Evolutionary conservation across 2,329 filamentous ascomycete genomes (phyloP).

Genomic region (Ceratocystis smalleyi): DNA sequence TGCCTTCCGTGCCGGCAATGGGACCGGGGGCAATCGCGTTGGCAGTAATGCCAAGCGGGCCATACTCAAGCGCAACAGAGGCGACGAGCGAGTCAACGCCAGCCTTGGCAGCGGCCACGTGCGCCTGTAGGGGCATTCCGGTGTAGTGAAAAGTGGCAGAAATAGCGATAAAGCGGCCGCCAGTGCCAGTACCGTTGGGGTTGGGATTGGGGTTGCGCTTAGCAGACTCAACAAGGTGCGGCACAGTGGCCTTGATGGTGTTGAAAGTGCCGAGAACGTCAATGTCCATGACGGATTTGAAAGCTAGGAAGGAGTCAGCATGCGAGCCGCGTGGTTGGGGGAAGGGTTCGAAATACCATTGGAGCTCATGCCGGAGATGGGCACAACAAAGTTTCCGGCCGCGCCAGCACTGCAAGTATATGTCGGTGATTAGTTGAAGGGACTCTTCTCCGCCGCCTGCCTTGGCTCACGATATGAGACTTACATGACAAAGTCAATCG

Average conservation of each 20-base stretch:
- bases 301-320: slow-evolving; percentile 34
- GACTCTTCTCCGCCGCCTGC: too few relatives aligned
- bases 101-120: slow-evolving; percentile 85
- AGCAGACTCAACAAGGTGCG: slow-evolving; percentile 64
- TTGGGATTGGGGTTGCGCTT: slow-evolving; percentile 38
- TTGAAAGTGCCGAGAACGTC: slow-evolving; percentile 90
- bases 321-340: background rate
- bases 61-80: slow-evolving; percentile 74
- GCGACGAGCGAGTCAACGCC: slow-evolving; percentile 73
- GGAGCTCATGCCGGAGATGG: slow-evolving; percentile 61
- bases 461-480: too few relatives aligned
- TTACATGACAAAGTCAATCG: slow-evolving; percentile 85
- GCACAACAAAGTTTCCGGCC: slow-evolving; percentile 86
- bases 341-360: slow-evolving; percentile 36
- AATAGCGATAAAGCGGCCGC: slow-evolving; percentile 77
- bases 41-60: slow-evolving; percentile 68
- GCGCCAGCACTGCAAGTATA: slow-evolving; percentile 57
- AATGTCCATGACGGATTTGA: slow-evolving; percentile 93
- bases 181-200: slow-evolving; percentile 46
- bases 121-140: slow-evolving; percentile 68
- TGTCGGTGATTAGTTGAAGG: background rate
- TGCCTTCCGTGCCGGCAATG: slow-evolving; percentile 70
- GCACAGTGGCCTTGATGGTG: slow-evolving; percentile 81
- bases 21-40: slow-evolving; percentile 84
- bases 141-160: slow-evolving; percentile 86